Conservation (phyloP, 495 filamentous ascomycete genomes). For the Pyrenopolyporus hunteri region DNA sequence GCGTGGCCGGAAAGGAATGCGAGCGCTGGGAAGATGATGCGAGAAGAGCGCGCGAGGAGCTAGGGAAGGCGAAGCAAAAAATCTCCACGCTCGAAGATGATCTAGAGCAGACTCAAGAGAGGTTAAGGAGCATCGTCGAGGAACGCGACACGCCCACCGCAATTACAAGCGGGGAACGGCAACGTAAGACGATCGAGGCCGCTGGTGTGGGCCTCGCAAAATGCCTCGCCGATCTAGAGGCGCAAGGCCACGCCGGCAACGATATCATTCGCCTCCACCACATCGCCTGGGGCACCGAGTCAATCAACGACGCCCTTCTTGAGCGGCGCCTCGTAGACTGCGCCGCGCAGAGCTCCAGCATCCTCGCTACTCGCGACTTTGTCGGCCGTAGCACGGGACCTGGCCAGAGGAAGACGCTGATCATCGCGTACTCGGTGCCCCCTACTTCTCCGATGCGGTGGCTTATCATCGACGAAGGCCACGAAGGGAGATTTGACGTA, state of each 20-base stretch:
- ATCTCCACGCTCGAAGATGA: constrained; percentile 8
- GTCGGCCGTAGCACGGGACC: not conserved
- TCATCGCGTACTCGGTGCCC: constrained; percentile 17
- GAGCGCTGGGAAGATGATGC: not conserved
- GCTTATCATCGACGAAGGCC: constrained; percentile 12
- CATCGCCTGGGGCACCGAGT: constrained; percentile 12
- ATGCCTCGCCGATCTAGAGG: not conserved
- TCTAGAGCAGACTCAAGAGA: not conserved
- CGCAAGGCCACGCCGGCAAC: not conserved
- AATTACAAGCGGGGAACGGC: too few species aligned
- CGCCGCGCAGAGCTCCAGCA: not conserved
- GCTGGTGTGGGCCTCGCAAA: too few species aligned
- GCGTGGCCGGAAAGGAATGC: not conserved
- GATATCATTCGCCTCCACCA: constrained; percentile 11
- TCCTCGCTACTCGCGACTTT: not conserved
- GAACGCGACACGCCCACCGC: too few species aligned
- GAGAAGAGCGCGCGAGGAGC: not conserved
- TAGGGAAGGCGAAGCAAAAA: not conserved
- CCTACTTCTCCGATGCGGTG: constrained; percentile 1
- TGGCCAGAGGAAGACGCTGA: constrained; percentile 4
- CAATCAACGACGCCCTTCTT: not conserved
- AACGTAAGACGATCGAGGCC: too few species aligned
- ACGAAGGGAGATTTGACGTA: constrained; percentile 8
- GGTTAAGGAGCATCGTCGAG: too few species aligned
- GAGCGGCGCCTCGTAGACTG: not conserved